Evolutionary conservation across 768 basidiomycete genomes (phyloP), one percentile per base, ranked within the genome.

Genomic region (Infundibulicybe gibba): DNA sequence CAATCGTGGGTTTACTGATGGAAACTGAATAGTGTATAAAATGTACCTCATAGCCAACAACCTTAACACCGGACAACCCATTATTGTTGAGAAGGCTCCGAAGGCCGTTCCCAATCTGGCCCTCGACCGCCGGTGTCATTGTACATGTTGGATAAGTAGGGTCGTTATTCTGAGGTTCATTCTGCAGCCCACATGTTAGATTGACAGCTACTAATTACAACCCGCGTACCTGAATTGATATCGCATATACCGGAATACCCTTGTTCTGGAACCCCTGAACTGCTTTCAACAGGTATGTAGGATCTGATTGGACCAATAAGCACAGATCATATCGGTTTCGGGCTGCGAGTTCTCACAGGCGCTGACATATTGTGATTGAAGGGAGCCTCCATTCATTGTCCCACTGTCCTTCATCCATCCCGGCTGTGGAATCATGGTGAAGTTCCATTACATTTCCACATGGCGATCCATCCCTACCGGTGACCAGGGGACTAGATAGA

Each of bases 391-490:
- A 21, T 79, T 70, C 82, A 87, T 87, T 1, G 77, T 76, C 3
- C 72, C 73, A 47, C 74, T 79, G 41, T 66, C 69, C 62, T 90
- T 90, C 85, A 88, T 87, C 87, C 88, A 90, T 3, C 68, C 83
- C 9, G 88, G 87, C 85, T 88, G 25, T 25, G 25, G 8, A 25
- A n/a, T n/a, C n/a, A n/a, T n/a, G n/a, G n/a, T n/a, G n/a, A n/a
- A n/a, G n/a, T n/a, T n/a, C n/a, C n/a, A n/a, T n/a, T n/a, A n/a
- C n/a, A n/a, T n/a, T n/a, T n/a, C n/a, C n/a, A n/a, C n/a, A n/a
- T 5, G 9, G 8, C 41, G 20, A 15, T 11, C 17, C 8, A 33
- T 5, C 65, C 76, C 50, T 58, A 87, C 87, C 2, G 86, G 85
- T 20, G 85, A 87, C 88, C 88, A 90, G 5, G 88, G 83, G 13